Evolutionary conservation across 352 stramenopile genomes (phyloP), one percentile per base, ranked within the genome.

Genomic region (Phytophthora palmivora): DNA sequence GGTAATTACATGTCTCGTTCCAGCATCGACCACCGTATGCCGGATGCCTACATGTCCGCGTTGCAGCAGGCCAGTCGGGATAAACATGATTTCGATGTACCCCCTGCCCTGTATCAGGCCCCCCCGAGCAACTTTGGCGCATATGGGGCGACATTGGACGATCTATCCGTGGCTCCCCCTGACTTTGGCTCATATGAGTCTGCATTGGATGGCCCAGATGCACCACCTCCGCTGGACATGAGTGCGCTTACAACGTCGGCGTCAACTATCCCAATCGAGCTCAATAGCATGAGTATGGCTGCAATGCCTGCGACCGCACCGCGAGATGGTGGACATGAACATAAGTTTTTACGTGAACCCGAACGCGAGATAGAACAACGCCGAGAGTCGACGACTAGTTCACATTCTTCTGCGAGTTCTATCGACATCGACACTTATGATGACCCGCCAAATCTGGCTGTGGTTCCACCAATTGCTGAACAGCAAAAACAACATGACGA

Each of bases 341-440:
- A 24, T 7, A 37, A 63, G 41, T 22, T 60, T 33, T 46, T 70
- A 33, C 24, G 62, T 56, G 53, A 55, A 46, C 72, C 45, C 8
- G 44, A 70, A n/a, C n/a, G n/a, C n/a, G n/a, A n/a, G n/a, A n/a
- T n/a, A n/a, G n/a, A n/a, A 33, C 58, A 54, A 47, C 41, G 47
- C 4, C 65, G 65, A 22, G 47, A 78, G 45, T 92, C 84, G 0
- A 88, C 81, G 2, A 74, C 60, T 24, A 88, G 84, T 47, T 93
- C 82, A 0, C 71, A 79, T 18, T 92, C 83, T 21, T 93, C 84
- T 12, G 74, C 76, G 0, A 76, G 53, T 26, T 92, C 83, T 3
- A 91, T 92, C 34, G 81, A 92, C 39, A 88, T 91, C 59, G 84
- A 92, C 43, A 72, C 78, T 32, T 86, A 81, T 22, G 74, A 89